A percentile compares a stretch with the other conserved stretches of the same genome.
phyloP scores from a whole-genome alignment of 805 yeast genomes.

The Blastobotrys attinorum region DNA sequence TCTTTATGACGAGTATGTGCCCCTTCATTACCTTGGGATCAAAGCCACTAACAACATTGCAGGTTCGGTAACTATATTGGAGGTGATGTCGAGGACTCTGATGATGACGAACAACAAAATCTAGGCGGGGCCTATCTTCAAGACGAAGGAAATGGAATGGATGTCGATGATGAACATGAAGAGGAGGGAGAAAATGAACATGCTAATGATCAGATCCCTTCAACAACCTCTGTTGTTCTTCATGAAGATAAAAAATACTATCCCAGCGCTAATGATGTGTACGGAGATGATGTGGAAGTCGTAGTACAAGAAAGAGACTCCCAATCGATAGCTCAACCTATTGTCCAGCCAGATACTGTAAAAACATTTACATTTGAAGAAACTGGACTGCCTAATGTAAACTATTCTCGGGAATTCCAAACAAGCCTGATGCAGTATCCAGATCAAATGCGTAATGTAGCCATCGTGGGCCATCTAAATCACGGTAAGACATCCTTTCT shows the following conservation, averaged over 20 bases:
- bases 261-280: conserved; percentile 39
- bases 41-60: conserved; percentile 6
- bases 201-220: conserved; percentile 24
- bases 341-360: conserved; percentile 45
- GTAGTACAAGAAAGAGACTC: conserved; percentile 47
- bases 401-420: conserved; percentile 59
- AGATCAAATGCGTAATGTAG: conserved; percentile 61
- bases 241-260: conserved; percentile 41
- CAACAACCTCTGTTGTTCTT: no score
- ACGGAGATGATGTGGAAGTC: conserved; percentile 59
- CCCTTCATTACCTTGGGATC: conserved; percentile 1
- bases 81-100: conserved; percentile 23
- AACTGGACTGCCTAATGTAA: conserved; percentile 46
- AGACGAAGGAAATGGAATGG: conserved; percentile 4
- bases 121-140: conserved; percentile 13
- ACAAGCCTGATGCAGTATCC: conserved; percentile 43
- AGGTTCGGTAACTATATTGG: conserved; percentile 31
- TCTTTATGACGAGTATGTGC: conserved; percentile 60
- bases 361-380: conserved; percentile 44
- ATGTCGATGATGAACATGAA: conserved; percentile 8
- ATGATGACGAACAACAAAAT: conserved; percentile 14
- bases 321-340: conserved; percentile 52
- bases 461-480: conserved; percentile 71
- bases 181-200: conserved; percentile 11
- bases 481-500: conserved; percentile 80